Evolutionary conservation across 163 green algal species (phyloP).

Genomic region (Scenedesmus sp.): DNA sequence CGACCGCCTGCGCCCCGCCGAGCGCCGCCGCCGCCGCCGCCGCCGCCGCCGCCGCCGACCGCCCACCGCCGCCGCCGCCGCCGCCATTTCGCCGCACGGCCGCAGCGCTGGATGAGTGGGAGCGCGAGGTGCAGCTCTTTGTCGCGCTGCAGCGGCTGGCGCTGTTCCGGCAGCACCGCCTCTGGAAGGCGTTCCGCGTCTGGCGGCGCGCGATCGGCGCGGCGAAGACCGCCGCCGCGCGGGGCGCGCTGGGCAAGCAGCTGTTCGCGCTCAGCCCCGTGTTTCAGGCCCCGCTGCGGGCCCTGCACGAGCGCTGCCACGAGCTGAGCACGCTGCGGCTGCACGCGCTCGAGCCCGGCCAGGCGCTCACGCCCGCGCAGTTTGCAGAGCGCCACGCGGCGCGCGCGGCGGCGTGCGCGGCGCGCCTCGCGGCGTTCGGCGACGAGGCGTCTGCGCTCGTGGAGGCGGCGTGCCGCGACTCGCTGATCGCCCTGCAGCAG

Average conservation of each 20-base stretch:
- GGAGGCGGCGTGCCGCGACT: conserved; percentile 62
- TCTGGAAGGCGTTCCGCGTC: conserved; percentile 78
- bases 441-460: conserved; percentile 58
- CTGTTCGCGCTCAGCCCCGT: conserved; percentile 81
- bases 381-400: conserved; percentile 65
- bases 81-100: too few species aligned
- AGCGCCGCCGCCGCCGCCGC: too few species aligned
- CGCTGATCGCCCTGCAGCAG: conserved; percentile 81
- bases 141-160: conserved; percentile 66
- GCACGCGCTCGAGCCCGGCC: conserved; percentile 56
- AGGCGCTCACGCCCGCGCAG: conserved; percentile 64
- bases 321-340: conserved; percentile 66
- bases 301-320: conserved; percentile 69
- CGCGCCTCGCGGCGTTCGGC: conserved; percentile 53
- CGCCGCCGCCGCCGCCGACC: too few species aligned
- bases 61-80: too few species aligned
- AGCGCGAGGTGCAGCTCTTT: conserved; percentile 81
- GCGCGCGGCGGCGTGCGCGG: conserved; percentile 44
- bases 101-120: conserved; percentile 76
- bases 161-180: conserved; percentile 78
- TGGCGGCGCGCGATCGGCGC: conserved; percentile 68
- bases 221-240: conserved; percentile 68
- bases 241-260: conserved; percentile 62
- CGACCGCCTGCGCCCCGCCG: too few species aligned
- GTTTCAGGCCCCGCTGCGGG: conserved; percentile 69